Conservation (phyloP, 495 filamentous ascomycete species). For the Lineolata rhizophorae region DNA sequence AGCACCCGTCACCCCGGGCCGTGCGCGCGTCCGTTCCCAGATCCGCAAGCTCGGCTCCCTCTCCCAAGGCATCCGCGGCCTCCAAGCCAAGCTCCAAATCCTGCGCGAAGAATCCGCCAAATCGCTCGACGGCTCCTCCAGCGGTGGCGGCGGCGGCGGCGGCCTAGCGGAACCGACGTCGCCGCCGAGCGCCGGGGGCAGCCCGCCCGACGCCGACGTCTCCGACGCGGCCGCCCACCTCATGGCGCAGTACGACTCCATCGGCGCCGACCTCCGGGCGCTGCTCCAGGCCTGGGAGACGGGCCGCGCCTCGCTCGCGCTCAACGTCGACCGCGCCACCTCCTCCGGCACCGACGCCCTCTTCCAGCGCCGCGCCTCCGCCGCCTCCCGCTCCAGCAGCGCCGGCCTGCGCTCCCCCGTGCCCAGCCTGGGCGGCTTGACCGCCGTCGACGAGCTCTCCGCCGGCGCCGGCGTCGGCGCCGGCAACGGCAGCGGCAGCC, state of each 20-base stretch:
- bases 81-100: slow-evolving; percentile 89
- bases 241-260: slow-evolving; percentile 80
- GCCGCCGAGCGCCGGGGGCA: not conserved
- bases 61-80: slow-evolving; percentile 71
- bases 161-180: too few relatives aligned
- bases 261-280: slow-evolving; percentile 64
- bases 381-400: slow-evolving; percentile 27
- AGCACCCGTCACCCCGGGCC: slow-evolving; percentile 55
- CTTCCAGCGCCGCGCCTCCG: slow-evolving; percentile 35
- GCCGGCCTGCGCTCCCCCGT: slow-evolving; percentile 46
- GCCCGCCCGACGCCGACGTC: slow-evolving; percentile 22
- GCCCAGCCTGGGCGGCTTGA: slow-evolving; percentile 60
- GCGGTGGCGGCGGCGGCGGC: too few relatives aligned
- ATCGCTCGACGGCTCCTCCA: slow-evolving; percentile 33
- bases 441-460: slow-evolving; percentile 46
- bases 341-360: too few relatives aligned
- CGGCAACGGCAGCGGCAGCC: slow-evolving; percentile 27
- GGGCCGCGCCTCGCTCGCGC: slow-evolving; percentile 52
- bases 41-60: slow-evolving; percentile 68
- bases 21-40: slow-evolving; percentile 64
- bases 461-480: too few relatives aligned
- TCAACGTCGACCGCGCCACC: slow-evolving; percentile 37
- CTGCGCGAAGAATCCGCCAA: slow-evolving; percentile 74
- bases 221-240: slow-evolving; percentile 52
- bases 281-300: slow-evolving; percentile 83